Percentiles rank a stretch among this genome's conserved stretches.
Evolutionary conservation across 2,329 filamentous ascomycete genomes (phyloP).

Genomic region (Cladosporium velox): DNA sequence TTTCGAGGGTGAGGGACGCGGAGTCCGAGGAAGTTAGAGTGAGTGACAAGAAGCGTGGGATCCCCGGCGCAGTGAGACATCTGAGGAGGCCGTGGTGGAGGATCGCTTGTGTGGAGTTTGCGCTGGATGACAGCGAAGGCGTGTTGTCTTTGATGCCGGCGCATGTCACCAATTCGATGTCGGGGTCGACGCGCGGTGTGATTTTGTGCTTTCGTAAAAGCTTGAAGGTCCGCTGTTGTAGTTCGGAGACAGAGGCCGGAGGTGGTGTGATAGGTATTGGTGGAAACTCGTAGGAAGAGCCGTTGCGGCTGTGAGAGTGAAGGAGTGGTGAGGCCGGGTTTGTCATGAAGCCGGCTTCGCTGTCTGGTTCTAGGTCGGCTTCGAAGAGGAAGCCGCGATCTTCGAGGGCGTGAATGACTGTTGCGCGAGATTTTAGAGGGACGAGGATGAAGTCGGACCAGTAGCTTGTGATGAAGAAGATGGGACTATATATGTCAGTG

Average conservation of each 20-base stretch:
- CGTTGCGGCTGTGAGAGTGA: constrained; percentile 47
- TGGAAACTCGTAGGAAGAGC: constrained; percentile 49
- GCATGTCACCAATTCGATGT: constrained; percentile 76
- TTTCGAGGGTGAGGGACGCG: constrained; percentile 72
- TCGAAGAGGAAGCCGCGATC: constrained; percentile 83
- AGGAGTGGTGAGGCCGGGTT: constrained; percentile 58
- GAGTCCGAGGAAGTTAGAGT: constrained; percentile 74
- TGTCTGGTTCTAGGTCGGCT: constrained; percentile 45
- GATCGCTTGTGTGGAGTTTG: constrained; percentile 43
- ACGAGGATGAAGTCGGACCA: constrained; percentile 97
- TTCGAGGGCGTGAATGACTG: constrained; percentile 75
- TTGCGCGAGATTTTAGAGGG: constrained; percentile 70
- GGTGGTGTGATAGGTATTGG: constrained; percentile 67
- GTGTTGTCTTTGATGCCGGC: constrained; percentile 61
- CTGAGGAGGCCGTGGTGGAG: constrained; percentile 52
- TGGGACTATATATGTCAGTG: constrained; percentile 57
- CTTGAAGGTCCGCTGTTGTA: constrained; percentile 80
- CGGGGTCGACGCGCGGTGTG: constrained; percentile 67
- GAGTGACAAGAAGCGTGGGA: constrained; percentile 70
- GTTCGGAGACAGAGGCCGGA: constrained; percentile 73
- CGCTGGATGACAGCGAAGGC: constrained; percentile 20
- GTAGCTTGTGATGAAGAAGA: constrained; percentile 98
- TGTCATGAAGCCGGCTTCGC: constrained; percentile 49
- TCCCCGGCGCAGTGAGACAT: constrained; percentile 48
- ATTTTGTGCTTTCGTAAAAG: constrained; percentile 79